Percentiles rank a stretch among this genome's conserved stretches.
Evolutionary conservation across 2,329 filamentous ascomycete genomes (phyloP).

Genomic region (Diaporthe destruens): DNA sequence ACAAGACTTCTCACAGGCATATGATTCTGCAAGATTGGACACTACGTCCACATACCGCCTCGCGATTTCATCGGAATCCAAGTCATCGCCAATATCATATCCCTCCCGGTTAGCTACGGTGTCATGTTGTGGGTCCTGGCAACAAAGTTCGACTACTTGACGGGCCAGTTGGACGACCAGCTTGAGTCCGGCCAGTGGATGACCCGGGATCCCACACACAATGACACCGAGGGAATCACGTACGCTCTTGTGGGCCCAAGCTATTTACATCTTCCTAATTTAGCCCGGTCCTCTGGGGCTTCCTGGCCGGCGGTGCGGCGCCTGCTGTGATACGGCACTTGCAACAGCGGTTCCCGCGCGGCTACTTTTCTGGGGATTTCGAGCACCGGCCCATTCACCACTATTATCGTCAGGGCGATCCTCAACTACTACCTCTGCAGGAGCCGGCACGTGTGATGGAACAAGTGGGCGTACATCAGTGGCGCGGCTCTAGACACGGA

Average conservation of each 20-base stretch:
- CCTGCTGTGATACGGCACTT: slow-evolving; percentile 42
- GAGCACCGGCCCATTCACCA: slow-evolving; percentile 43
- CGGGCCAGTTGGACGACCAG: slow-evolving; percentile 39
- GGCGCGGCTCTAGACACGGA: slow-evolving; percentile 44
- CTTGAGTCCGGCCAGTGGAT: slow-evolving; percentile 44
- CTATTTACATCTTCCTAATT: slow-evolving; percentile 43
- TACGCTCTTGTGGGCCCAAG: slow-evolving; percentile 43
- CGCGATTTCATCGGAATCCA: slow-evolving; percentile 44
- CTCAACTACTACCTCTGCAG: slow-evolving; percentile 44
- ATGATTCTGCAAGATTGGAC: slow-evolving; percentile 30
- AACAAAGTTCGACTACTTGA: slow-evolving; percentile 42
- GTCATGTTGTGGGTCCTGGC: slow-evolving; percentile 43
- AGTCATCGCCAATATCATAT: slow-evolving; percentile 43
- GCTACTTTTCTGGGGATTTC: slow-evolving; percentile 43
- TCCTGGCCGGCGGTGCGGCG: slow-evolving; percentile 39
- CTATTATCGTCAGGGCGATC: slow-evolving; percentile 41
- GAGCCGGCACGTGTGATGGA: slow-evolving; percentile 42
- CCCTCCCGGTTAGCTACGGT: slow-evolving; percentile 43
- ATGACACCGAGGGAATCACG: slow-evolving; percentile 43
- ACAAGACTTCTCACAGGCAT: not conserved
- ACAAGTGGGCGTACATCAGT: slow-evolving; percentile 43
- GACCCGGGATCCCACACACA: slow-evolving; percentile 42
- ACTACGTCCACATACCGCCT: slow-evolving; percentile 43
- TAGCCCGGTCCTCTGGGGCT: slow-evolving; percentile 43
- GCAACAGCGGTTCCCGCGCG: slow-evolving; percentile 41